Conservation (phyloP, 306 rosid genomes). For the Medicago ruthenica region DNA sequence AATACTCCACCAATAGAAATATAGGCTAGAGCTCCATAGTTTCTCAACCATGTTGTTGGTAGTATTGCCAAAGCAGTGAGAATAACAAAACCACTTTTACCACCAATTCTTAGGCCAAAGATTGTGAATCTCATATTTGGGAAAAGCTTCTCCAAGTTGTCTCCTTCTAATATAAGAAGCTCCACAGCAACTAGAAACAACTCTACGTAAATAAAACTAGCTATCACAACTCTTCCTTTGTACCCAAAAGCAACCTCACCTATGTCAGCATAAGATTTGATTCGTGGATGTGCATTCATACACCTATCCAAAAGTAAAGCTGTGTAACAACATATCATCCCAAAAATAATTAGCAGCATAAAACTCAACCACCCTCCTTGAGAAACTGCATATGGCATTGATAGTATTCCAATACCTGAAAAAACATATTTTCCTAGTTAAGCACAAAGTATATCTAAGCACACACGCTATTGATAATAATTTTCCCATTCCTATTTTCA, state of each 20-base stretch:
- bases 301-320: slow-evolving; percentile 64
- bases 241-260: slow-evolving; percentile 67
- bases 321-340: slow-evolving; percentile 65
- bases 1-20: slow-evolving; percentile 75
- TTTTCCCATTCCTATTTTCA: too few relatives aligned
- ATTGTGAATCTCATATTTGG: slow-evolving; percentile 41
- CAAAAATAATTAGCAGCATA: slow-evolving; percentile 51
- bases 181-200: slow-evolving; percentile 60
- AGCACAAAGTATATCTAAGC: too few relatives aligned
- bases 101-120: slow-evolving; percentile 41
- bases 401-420: slow-evolving; percentile 74
- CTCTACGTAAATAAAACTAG: slow-evolving; percentile 57
- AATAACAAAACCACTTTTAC: slow-evolving; percentile 56
- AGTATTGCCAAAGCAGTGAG: slow-evolving; percentile 54
- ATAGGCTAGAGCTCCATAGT: slow-evolving; percentile 58
- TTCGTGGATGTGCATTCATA: slow-evolving; percentile 49
- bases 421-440: neutral
- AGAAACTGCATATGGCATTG: slow-evolving; percentile 77
- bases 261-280: slow-evolving; percentile 69
- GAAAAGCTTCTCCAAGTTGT: slow-evolving; percentile 64
- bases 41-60: slow-evolving; percentile 81
- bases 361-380: slow-evolving; percentile 82
- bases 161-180: slow-evolving; percentile 75
- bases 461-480: too few relatives aligned
- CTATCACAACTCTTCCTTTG: slow-evolving; percentile 56